Percentiles rank a stretch among this genome's conserved stretches.
These are phyloP conservation scores for Mycena epipterygia DNA, from an alignment of 768 basidiomycete genomes.

Conservation along the genomic window DNA sequence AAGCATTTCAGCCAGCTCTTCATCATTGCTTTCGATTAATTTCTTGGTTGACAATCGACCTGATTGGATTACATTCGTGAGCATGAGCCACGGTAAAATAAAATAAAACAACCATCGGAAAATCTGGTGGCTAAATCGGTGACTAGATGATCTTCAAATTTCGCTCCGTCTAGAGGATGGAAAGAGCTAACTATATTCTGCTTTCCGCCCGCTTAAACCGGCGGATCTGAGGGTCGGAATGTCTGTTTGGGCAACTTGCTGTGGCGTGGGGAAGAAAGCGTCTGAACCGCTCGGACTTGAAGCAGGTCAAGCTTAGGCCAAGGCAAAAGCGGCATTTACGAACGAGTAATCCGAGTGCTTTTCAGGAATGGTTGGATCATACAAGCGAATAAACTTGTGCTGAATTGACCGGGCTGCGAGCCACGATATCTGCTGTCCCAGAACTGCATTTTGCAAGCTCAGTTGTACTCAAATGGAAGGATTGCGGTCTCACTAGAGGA, in stretches of 20 bases:
- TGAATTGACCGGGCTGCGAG: conserved; percentile 87
- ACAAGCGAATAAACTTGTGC: conserved; percentile 84
- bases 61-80: conserved; percentile 2
- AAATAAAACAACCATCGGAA: conserved; percentile 61
- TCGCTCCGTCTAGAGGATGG: background rate
- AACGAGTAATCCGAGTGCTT: conserved; percentile 66
- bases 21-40: conserved; percentile 78
- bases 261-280: conserved; percentile 80
- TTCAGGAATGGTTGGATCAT: conserved; percentile 81
- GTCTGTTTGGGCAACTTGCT: conserved; percentile 74
- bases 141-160: conserved; percentile 58
- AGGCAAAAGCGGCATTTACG: conserved; percentile 39
- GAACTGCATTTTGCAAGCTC: conserved; percentile 20
- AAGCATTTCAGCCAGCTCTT: conserved; percentile 81
- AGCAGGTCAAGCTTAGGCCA: conserved; percentile 20
- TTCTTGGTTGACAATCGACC: conserved; percentile 80
- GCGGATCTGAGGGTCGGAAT: conserved; percentile 73
- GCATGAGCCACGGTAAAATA: background rate
- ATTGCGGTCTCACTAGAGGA: conserved; percentile 68
- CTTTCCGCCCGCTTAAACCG: conserved; percentile 85
- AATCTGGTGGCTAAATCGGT: conserved; percentile 85
- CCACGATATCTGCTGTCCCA: conserved; percentile 88
- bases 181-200: conserved; percentile 39
- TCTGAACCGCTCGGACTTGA: conserved; percentile 39
- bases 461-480: background rate